Conservation (phyloP, 371 early-diverging fungal species). For the Blakeslea trispora region DNA sequence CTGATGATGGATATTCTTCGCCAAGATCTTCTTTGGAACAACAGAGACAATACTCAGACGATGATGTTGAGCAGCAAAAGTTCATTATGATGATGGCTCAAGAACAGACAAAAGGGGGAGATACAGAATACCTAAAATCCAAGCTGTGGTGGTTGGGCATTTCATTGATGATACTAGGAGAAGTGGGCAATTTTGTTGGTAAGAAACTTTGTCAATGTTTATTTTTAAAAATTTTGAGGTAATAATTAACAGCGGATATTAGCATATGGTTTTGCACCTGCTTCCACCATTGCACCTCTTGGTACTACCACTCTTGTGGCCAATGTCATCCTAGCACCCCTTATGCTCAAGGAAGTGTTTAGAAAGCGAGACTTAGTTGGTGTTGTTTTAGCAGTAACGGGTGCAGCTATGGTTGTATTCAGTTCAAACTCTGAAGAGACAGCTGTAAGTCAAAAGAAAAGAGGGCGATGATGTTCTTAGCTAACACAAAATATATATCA, state of each 20-base stretch:
- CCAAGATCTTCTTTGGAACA: conserved; percentile 49
- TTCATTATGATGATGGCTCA: conserved; percentile 48
- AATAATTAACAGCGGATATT: neutral
- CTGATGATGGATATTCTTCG: conserved; percentile 55
- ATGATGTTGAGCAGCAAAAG: conserved; percentile 40
- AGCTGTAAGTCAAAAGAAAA: conserved; percentile 39
- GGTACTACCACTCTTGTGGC: conserved; percentile 75
- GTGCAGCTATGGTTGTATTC: conserved; percentile 70
- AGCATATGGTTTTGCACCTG: conserved; percentile 83
- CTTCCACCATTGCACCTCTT: conserved; percentile 80
- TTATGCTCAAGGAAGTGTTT: conserved; percentile 69
- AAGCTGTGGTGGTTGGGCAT: conserved; percentile 78
- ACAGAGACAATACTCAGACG: conserved; percentile 20
- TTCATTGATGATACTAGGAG: conserved; percentile 74
- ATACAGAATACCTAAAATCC: conserved; percentile 58
- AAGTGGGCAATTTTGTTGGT: conserved; percentile 63
- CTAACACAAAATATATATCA: neutral
- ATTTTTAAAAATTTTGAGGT: neutral
- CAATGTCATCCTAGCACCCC: conserved; percentile 75
- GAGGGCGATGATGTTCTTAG: neutral
- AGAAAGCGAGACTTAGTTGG: conserved; percentile 69
- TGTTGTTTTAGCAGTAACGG: conserved; percentile 66
- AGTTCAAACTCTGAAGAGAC: conserved; percentile 64
- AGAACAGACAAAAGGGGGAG: conserved; percentile 38
- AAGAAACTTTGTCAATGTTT: conserved; percentile 8